Base-by-base conservation (phyloP, 2,329 filamentous ascomycete species). In the Colletotrichum siamense region DNA sequence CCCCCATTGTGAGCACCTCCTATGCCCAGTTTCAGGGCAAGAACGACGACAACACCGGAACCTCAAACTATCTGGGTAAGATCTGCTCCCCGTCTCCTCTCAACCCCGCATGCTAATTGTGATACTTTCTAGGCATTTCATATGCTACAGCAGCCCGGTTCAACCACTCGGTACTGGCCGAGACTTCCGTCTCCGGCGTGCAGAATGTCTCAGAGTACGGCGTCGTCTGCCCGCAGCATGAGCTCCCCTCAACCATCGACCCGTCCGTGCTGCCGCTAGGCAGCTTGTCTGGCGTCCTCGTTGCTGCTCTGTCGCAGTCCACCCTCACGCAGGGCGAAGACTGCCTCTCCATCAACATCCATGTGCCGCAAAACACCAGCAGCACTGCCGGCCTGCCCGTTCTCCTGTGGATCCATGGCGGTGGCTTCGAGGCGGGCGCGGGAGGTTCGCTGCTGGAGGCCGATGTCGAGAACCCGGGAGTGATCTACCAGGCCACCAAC, bases 361-460 rank as follows among this genome's bases (percentile, higher is more conserved):
- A 69, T 18, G 49, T 57, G 22, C 67, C 67, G 24, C 32, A 34
- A 15, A 34, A 34, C 12, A 62, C 49, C 18, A 44, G 28, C 49
- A 28, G 28, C 8, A 62, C 28, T 15, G 39, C 67, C 49, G 34
- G 30, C 12, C 59, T 75, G 7, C 72, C 72, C 5, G 72, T 75
- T 8, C 55, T 69, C 32, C n/a, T 71, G 12, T 71, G 66, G 66
- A 57, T 75, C 32, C 49, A 75, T 3, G 72, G 66, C 36, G 72
- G 72, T 26, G 72, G 81, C 8, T 63, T 84, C 28, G 49, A 34
- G 13, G 26, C 28, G 5, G 72, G 72, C 2, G 64, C 64, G 5
- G 44, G 32, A 15, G 64, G 63, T 24, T 52, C 44, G n/a, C 44
- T 52, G 44, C 44, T 52, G n/a, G 44, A 52, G 44, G 44, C n/a